These are phyloP conservation scores for Mycosarcoma mackinlayi DNA, from an alignment of 1,284 basidiomycete species.

Conservation along the genomic window DNA sequence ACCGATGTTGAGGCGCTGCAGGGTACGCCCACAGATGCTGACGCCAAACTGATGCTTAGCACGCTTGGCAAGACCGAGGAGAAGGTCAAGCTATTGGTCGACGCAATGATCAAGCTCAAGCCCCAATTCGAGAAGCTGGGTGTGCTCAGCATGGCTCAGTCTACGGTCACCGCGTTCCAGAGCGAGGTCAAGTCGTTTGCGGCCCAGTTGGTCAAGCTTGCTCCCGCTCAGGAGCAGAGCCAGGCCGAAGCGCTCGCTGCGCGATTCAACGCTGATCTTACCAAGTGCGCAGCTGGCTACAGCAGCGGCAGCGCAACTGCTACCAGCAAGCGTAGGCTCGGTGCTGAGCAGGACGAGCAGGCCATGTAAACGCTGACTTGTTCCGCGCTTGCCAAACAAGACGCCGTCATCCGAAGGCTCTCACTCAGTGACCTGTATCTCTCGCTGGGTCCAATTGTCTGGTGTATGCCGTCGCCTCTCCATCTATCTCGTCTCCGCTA, in stretches of 20 bases:
- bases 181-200: not conserved
- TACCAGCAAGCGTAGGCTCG: not conserved
- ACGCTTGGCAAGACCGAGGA: constrained; percentile 14
- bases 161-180: constrained; percentile 13
- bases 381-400: not conserved
- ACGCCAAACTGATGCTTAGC: constrained; percentile 11
- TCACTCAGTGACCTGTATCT: not conserved
- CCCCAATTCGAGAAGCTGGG: constrained; percentile 19
- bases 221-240: constrained; percentile 6
- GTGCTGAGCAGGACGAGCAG: not conserved
- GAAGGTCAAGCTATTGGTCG: constrained; percentile 2
- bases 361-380: not conserved
- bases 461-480: no score
- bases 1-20: not conserved
- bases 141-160: not conserved
- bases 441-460: no score
- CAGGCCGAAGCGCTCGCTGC: constrained; percentile 4
- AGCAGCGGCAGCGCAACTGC: not conserved
- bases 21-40: constrained; percentile 5
- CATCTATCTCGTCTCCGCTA: no score
- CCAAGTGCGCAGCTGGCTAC: constrained; percentile 5
- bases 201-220: constrained; percentile 11
- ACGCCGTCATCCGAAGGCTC: not conserved
- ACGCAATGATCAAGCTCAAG: constrained; percentile 15
- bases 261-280: constrained; percentile 10